Evolutionary conservation across 768 basidiomycete genomes (phyloP).

Genomic region (Lentinus brumalis): DNA sequence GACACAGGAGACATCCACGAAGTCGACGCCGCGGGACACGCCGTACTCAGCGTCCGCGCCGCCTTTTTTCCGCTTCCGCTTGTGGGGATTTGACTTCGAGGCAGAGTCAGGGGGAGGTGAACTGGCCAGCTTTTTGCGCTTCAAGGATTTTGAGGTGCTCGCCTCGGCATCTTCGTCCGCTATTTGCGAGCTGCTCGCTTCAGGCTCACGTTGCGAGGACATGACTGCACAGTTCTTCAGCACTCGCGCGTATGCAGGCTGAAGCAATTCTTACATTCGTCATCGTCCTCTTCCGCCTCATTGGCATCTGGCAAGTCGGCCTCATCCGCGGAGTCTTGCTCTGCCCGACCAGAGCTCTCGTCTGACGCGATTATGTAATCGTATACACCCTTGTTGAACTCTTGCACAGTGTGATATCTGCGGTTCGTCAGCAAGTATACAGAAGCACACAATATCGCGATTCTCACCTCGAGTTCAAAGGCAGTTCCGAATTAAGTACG

Average conservation of each 20-base stretch:
- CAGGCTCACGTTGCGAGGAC: constrained; percentile 50
- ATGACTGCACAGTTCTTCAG: constrained; percentile 46
- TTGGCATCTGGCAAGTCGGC: constrained; percentile 42
- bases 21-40: constrained; percentile 94
- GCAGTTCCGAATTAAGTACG: constrained; percentile 94
- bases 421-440: not conserved
- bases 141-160: constrained; percentile 36
- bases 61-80: constrained; percentile 50
- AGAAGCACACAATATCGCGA: too few species aligned
- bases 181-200: constrained; percentile 25
- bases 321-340: constrained; percentile 53
- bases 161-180: constrained; percentile 12
- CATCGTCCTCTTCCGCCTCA: constrained; percentile 40
- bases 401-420: constrained; percentile 97
- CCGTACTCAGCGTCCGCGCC: constrained; percentile 78
- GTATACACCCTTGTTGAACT: constrained; percentile 98
- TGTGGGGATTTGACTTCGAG: constrained; percentile 42
- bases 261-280: constrained; percentile 33
- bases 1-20: constrained; percentile 94
- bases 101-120: constrained; percentile 37
- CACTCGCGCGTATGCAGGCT: not conserved
- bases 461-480: constrained; percentile 82
- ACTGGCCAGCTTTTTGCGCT: constrained; percentile 57
- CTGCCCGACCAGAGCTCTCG: constrained; percentile 65
- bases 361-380: constrained; percentile 99